These are phyloP conservation scores for Curvularia lunata DNA, from an alignment of 2,329 filamentous ascomycete species.

Conservation along the genomic window DNA sequence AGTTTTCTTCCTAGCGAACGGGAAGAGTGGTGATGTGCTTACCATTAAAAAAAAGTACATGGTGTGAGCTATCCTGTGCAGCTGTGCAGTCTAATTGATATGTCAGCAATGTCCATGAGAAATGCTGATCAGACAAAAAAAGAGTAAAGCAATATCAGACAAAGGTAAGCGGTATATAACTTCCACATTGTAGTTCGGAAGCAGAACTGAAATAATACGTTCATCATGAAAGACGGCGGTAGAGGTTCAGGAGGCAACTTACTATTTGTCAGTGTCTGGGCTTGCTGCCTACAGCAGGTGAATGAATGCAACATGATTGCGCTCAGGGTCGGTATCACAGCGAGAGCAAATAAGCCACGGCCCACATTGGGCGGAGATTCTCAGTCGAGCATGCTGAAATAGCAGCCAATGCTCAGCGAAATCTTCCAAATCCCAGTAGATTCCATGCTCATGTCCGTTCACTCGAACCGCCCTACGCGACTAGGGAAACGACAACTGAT, in stretches of 20 bases:
- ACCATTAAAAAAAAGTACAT: conserved; percentile 18
- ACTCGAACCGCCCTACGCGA: not conserved
- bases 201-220: conserved; percentile 65
- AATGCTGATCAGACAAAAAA: conserved; percentile 3
- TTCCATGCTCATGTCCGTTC: not conserved
- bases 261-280: conserved; percentile 11
- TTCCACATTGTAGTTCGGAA: conserved; percentile 66
- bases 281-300: not conserved
- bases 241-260: conserved; percentile 16
- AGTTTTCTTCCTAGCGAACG: conserved; percentile 61
- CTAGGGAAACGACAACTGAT: no score
- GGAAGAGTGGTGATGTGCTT: conserved; percentile 26
- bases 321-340: not conserved
- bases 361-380: not conserved
- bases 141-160: conserved; percentile 51
- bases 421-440: not conserved
- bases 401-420: not conserved
- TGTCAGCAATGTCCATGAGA: conserved; percentile 26
- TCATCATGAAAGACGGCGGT: conserved; percentile 41
- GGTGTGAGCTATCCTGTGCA: not conserved
- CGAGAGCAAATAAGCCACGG: not conserved
- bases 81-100: conserved; percentile 6
- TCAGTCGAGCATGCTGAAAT: not conserved
- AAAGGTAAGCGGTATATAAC: conserved; percentile 64
- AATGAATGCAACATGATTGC: not conserved